Evolutionary conservation across 106 monocot species (phyloP).

Genomic region (Dendrobium catenatum): DNA sequence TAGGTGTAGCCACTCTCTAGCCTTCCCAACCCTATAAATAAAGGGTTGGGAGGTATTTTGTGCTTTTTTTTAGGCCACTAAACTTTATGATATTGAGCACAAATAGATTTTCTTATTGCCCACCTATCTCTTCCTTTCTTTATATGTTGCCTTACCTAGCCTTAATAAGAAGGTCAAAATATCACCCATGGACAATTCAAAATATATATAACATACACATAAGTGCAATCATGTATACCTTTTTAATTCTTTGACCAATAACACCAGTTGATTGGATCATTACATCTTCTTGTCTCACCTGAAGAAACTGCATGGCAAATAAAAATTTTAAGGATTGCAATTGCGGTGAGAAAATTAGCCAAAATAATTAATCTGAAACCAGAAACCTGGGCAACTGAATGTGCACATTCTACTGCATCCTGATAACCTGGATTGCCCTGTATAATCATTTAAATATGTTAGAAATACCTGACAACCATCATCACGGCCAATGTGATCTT

Average conservation of each 20-base stretch:
- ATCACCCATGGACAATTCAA: too few species aligned
- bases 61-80: too few species aligned
- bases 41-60: too few species aligned
- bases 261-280: slow-evolving; percentile 98
- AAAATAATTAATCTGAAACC: not conserved
- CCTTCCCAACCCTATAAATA: too few species aligned
- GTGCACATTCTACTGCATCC: slow-evolving; percentile 81
- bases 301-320: slow-evolving; percentile 51
- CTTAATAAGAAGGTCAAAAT: too few species aligned
- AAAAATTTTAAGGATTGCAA: not conserved
- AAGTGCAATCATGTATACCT: slow-evolving; percentile 42
- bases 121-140: too few species aligned
- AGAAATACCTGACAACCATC: not conserved
- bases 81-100: too few species aligned
- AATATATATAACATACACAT: not conserved
- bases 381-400: slow-evolving; percentile 77
- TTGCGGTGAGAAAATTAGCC: not conserved
- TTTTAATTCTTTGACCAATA: slow-evolving; percentile 95
- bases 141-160: too few species aligned
- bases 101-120: too few species aligned
- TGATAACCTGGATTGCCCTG: slow-evolving; percentile 94
- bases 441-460: not conserved
- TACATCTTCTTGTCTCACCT: slow-evolving; percentile 50
- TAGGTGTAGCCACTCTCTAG: too few species aligned
- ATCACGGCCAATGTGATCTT: not conserved